Evolutionary conservation across 2,329 filamentous ascomycete genomes (phyloP).

Genomic region (Grosmannia clavigera): DNA sequence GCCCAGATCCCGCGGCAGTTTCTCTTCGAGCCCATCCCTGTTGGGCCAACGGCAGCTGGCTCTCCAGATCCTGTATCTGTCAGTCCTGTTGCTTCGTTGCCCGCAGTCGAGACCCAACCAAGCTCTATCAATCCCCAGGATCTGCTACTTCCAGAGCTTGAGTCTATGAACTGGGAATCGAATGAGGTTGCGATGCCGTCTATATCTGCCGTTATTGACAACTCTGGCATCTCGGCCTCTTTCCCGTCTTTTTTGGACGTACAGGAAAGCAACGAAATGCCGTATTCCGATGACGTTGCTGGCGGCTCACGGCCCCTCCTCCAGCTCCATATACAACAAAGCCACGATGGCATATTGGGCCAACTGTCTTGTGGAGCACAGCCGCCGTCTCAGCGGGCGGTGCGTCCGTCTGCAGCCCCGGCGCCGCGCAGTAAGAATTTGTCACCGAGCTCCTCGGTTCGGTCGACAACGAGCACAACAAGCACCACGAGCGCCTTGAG

Average conservation of each 20-base stretch:
- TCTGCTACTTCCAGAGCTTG: conserved; percentile 20
- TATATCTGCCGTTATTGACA: background rate
- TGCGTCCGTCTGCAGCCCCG: conserved; percentile 13
- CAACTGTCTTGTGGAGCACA: conserved; percentile 1
- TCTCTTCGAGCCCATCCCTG: background rate
- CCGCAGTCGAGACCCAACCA: conserved; percentile 3
- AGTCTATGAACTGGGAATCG: conserved; percentile 18
- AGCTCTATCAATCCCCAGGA: conserved; percentile 19
- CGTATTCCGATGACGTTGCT: background rate
- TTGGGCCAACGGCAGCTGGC: background rate
- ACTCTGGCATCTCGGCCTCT: background rate
- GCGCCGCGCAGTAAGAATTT: conserved; percentile 27
- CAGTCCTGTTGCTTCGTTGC: conserved; percentile 3
- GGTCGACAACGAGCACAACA: conserved; percentile 29
- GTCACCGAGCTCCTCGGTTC: conserved; percentile 34
- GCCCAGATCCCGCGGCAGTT: conserved; percentile 3
- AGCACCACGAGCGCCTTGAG: conserved; percentile 15
- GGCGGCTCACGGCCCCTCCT: conserved; percentile 20
- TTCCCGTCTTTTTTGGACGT: background rate
- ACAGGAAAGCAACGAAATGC: background rate
- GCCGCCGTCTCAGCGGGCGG: conserved; percentile 5
- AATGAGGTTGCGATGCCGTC: background rate
- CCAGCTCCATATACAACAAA: conserved; percentile 25
- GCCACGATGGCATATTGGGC: conserved; percentile 19
- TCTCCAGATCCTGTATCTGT: background rate